Conservation (phyloP, 805 yeast genomes). For the Starmerella potacharoeniae region DNA sequence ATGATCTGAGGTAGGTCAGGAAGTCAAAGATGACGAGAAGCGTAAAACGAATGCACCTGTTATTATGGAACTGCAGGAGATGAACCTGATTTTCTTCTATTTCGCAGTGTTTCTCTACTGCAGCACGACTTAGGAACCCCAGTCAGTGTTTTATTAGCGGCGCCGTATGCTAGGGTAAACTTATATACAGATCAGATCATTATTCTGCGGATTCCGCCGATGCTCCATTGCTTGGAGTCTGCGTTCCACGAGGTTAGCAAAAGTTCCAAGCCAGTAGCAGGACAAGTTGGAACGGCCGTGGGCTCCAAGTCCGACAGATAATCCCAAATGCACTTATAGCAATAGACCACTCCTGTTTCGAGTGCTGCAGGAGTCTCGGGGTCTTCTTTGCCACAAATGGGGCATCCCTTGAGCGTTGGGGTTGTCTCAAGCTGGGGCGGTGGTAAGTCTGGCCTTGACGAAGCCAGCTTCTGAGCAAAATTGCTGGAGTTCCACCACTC, state of each 20-base stretch:
- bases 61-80: too few species aligned
- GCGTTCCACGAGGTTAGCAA: slow-evolving; percentile 50
- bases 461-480: slow-evolving; percentile 35
- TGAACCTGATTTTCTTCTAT: too few species aligned
- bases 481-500: slow-evolving; percentile 91
- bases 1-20: too few species aligned
- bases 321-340: slow-evolving; percentile 73
- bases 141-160: too few species aligned
- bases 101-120: too few species aligned
- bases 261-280: slow-evolving; percentile 62
- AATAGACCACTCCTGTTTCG: slow-evolving; percentile 84
- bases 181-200: slow-evolving; percentile 2
- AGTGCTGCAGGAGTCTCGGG: slow-evolving; percentile 66
- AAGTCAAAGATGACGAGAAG: too few species aligned
- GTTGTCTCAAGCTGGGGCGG: slow-evolving; percentile 24
- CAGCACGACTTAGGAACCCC: too few species aligned
- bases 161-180: background rate
- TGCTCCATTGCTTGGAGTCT: slow-evolving; percentile 24
- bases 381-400: slow-evolving; percentile 53
- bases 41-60: too few species aligned
- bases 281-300: slow-evolving; percentile 40
- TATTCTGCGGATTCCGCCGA: slow-evolving; percentile 11
- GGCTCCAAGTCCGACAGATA: slow-evolving; percentile 42
- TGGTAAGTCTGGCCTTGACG: slow-evolving; percentile 14
- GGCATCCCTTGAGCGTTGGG: slow-evolving; percentile 36